A percentile compares a stretch with the other conserved stretches of the same genome.
These are phyloP conservation scores for Pisolithus marmoratus DNA, from an alignment of 768 basidiomycete species.

Conservation along the genomic window DNA sequence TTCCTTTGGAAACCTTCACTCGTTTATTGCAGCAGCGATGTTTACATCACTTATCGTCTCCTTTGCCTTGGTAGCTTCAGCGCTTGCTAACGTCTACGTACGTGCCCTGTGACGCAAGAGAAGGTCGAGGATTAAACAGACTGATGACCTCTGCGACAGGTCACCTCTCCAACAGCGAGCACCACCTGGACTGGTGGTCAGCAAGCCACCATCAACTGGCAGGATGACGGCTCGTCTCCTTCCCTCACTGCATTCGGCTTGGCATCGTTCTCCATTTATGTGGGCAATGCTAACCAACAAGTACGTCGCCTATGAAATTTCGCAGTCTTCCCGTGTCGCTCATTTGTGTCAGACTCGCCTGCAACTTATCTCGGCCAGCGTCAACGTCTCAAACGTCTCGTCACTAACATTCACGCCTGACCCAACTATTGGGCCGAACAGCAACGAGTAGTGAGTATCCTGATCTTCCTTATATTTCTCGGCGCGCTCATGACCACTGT, in stretches of 20 bases:
- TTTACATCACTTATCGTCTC: slow-evolving; percentile 43
- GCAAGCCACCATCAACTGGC: slow-evolving; percentile 48
- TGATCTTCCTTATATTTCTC: background rate
- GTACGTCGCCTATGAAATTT: slow-evolving; percentile 28
- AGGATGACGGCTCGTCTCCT: slow-evolving; percentile 47
- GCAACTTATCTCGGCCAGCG: slow-evolving; percentile 41
- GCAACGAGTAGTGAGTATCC: slow-evolving; percentile 46
- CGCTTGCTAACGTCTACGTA: slow-evolving; percentile 55
- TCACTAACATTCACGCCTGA: slow-evolving; percentile 49
- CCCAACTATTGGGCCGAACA: slow-evolving; percentile 48
- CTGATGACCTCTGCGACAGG: slow-evolving; percentile 30
- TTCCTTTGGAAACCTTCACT: slow-evolving; percentile 16
- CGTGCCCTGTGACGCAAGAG: slow-evolving; percentile 15
- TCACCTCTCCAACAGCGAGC: slow-evolving; percentile 48
- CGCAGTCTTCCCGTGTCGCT: background rate
- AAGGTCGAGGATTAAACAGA: background rate
- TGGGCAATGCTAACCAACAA: slow-evolving; percentile 58
- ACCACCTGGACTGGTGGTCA: slow-evolving; percentile 48
- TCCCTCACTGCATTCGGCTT: slow-evolving; percentile 46
- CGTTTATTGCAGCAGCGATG: slow-evolving; percentile 36
- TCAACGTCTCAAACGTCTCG: slow-evolving; percentile 47
- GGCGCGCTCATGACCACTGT: background rate
- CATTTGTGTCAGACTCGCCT: slow-evolving; percentile 43
- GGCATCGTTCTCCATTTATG: slow-evolving; percentile 52
- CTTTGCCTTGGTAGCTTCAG: slow-evolving; percentile 48